Conservation (phyloP, 1,284 basidiomycete species). For the Naganishia sp. region DNA sequence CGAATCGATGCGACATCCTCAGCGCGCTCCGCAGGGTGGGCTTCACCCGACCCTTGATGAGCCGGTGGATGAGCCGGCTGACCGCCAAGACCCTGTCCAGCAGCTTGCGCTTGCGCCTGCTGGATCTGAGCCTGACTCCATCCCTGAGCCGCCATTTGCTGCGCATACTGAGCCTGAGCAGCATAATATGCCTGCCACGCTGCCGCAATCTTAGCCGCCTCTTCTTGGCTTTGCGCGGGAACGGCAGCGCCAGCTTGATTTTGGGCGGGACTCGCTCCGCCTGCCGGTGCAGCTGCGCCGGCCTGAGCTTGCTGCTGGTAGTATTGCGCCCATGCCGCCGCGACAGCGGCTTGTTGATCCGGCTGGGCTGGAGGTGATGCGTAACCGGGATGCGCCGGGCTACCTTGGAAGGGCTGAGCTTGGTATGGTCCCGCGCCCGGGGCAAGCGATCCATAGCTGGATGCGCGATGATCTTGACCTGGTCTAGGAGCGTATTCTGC, state of each 20-base stretch:
- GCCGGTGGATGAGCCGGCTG: constrained; percentile 19
- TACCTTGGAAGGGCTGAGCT: constrained; percentile 24
- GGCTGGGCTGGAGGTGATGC: constrained; percentile 30
- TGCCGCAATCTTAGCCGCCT: constrained; percentile 29
- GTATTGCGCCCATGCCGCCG: constrained; percentile 53
- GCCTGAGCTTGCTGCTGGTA: constrained; percentile 37
- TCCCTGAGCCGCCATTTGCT: constrained; percentile 22
- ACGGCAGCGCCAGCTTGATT: not conserved
- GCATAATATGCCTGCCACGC: constrained; percentile 34
- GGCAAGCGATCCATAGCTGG: constrained; percentile 23
- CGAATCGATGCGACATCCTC: constrained; percentile 3
- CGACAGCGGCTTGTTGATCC: constrained; percentile 43
- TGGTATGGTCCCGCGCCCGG: constrained; percentile 6
- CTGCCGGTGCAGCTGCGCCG: constrained; percentile 1
- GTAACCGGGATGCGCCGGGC: constrained; percentile 15
- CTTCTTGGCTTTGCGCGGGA: constrained; percentile 28
- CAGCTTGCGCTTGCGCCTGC: constrained; percentile 34
- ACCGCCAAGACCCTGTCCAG: constrained; percentile 23
- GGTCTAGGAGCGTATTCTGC: constrained; percentile 34
- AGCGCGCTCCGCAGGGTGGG: not conserved
- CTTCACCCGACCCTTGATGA: constrained; percentile 15
- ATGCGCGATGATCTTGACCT: constrained; percentile 32
- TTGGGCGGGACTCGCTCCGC: constrained; percentile 14
- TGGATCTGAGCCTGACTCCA: constrained; percentile 31
- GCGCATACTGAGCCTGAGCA: constrained; percentile 28